Evolutionary conservation across 805 yeast genomes (phyloP).

Genomic region (Cyberlindnera amylophila): DNA sequence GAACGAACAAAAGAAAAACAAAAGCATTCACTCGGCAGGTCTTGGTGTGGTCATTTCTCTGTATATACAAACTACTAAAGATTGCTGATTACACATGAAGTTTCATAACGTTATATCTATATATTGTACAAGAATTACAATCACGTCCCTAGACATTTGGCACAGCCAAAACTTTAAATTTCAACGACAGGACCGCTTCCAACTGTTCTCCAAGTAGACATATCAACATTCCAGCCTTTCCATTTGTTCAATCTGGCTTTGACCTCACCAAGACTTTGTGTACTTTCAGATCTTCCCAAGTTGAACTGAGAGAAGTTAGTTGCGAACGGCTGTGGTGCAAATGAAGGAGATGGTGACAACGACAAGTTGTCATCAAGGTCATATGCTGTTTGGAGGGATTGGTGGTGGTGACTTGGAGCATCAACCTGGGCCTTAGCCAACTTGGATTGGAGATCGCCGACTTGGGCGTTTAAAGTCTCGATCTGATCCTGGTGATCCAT

Average conservation of each 20-base stretch:
- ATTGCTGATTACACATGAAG: too few relatives aligned
- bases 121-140: neutral
- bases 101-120: slow-evolving; percentile 1
- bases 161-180: slow-evolving; percentile 29
- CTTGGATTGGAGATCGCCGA: slow-evolving; percentile 26
- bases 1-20: too few relatives aligned
- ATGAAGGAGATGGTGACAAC: slow-evolving; percentile 23
- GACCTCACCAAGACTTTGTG: slow-evolving; percentile 44
- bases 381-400: slow-evolving; percentile 15
- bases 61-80: too few relatives aligned
- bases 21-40: too few relatives aligned
- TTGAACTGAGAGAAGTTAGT: slow-evolving; percentile 18
- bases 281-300: slow-evolving; percentile 21
- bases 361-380: slow-evolving; percentile 21
- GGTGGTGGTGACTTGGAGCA: slow-evolving; percentile 9
- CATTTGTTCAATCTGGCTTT: slow-evolving; percentile 62
- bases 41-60: too few relatives aligned
- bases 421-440: slow-evolving; percentile 25
- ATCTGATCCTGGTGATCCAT: slow-evolving; percentile 34
- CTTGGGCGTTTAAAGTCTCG: slow-evolving; percentile 28
- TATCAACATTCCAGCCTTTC: slow-evolving; percentile 84
- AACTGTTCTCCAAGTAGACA: slow-evolving; percentile 74
- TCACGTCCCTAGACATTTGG: too few relatives aligned
- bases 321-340: slow-evolving; percentile 12
- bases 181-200: slow-evolving; percentile 64